These are phyloP conservation scores for Puccinia triticina DNA, from an alignment of 1,284 basidiomycete species.

Conservation along the genomic window DNA sequence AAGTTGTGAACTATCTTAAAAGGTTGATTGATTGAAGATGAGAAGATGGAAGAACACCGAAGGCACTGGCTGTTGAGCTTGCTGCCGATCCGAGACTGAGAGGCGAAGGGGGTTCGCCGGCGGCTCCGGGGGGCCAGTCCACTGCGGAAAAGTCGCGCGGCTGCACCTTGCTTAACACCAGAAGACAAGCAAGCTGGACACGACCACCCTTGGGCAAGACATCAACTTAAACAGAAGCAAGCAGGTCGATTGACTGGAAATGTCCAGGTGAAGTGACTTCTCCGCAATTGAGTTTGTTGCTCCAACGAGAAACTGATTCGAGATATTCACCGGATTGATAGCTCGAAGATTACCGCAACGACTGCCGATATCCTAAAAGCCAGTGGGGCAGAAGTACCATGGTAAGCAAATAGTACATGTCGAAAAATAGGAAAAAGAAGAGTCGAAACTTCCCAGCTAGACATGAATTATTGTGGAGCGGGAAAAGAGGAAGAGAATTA, in stretches of 20 bases:
- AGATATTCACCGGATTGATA: neutral
- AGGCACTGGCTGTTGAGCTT: too few relatives aligned
- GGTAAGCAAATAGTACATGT: constrained; percentile 17
- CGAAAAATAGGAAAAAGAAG: neutral
- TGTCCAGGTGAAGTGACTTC: neutral
- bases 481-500: neutral
- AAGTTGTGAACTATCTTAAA: too few relatives aligned
- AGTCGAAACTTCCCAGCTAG: neutral
- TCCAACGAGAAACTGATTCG: neutral
- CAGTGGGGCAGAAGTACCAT: constrained; percentile 28
- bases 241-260: neutral
- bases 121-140: too few relatives aligned
- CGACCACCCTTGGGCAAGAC: too few relatives aligned
- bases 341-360: neutral
- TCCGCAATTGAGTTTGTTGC: neutral
- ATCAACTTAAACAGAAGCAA: too few relatives aligned
- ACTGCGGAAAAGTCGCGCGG: too few relatives aligned
- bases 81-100: too few relatives aligned
- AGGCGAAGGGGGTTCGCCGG: too few relatives aligned
- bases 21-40: too few relatives aligned
- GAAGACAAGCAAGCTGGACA: too few relatives aligned
- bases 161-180: too few relatives aligned
- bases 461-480: neutral
- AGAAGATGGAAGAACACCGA: too few relatives aligned
- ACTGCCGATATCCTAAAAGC: constrained; percentile 11